phyloP scores from a whole-genome alignment of 768 basidiomycete species.

The Boletus rubescentipes region DNA sequence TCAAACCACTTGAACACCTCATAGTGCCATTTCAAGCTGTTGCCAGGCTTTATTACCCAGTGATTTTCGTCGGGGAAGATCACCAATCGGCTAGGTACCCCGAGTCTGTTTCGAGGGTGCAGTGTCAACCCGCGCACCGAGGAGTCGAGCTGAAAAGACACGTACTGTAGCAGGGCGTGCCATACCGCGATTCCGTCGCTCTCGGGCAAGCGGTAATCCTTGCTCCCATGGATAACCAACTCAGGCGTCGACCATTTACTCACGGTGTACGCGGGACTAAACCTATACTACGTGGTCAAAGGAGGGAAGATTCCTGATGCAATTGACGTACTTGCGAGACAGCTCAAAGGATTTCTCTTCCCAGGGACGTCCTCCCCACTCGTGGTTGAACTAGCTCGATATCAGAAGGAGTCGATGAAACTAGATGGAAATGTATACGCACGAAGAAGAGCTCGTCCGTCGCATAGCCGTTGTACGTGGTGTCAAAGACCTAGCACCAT shows the following conservation, averaged over 20 bases:
- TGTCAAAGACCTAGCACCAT: constrained; percentile 62
- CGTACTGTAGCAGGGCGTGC: constrained; percentile 83
- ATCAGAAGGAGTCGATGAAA: constrained; percentile 1
- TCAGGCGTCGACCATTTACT: constrained; percentile 85
- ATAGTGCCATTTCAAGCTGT: constrained; percentile 92
- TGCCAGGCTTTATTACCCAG: constrained; percentile 82
- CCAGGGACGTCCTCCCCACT: constrained; percentile 85
- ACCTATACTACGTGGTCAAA: constrained; percentile 38
- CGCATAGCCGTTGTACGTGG: constrained; percentile 76
- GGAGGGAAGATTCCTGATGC: not conserved
- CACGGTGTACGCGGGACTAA: constrained; percentile 80
- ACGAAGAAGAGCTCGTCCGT: constrained; percentile 94
- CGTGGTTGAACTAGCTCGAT: constrained; percentile 69
- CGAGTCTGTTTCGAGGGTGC: constrained; percentile 44
- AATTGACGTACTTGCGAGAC: constrained; percentile 49
- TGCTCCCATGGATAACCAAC: constrained; percentile 81
- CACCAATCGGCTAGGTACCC: constrained; percentile 72
- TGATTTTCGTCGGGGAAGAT: constrained; percentile 93
- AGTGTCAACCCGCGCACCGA: not conserved
- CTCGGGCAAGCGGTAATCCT: constrained; percentile 86
- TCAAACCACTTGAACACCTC: constrained; percentile 94
- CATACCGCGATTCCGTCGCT: constrained; percentile 82
- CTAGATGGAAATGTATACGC: constrained; percentile 27
- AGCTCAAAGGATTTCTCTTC: constrained; percentile 53
- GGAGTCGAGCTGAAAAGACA: constrained; percentile 11